Conservation (phyloP, 257 asterid species). For the Mitragyna speciosa region DNA sequence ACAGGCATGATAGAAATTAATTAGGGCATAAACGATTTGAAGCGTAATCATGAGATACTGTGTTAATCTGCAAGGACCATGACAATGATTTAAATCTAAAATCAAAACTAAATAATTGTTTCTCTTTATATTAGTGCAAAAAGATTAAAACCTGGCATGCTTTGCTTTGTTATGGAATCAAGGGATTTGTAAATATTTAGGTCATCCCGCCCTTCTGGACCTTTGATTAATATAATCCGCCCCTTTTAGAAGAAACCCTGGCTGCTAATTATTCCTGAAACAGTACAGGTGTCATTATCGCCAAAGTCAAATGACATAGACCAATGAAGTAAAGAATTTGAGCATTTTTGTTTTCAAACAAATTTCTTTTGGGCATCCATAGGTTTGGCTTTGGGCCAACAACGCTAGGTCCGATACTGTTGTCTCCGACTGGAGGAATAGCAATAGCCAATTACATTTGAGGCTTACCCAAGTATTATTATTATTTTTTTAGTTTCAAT, state of each 20-base stretch:
- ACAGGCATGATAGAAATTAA: too few relatives aligned
- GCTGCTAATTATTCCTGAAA: neutral
- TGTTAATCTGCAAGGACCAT: too few relatives aligned
- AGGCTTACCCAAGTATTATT: neutral
- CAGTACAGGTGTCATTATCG: neutral
- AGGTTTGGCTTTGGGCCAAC: neutral
- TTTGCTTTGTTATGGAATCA: neutral
- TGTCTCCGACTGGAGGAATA: neutral
- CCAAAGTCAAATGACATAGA: neutral
- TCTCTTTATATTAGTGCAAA: neutral
- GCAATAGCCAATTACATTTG: neutral
- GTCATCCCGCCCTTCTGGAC: neutral
- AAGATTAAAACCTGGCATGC: neutral
- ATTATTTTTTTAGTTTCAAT: too few relatives aligned
- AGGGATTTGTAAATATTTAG: conserved; percentile 9
- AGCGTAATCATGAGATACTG: too few relatives aligned
- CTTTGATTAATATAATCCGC: neutral
- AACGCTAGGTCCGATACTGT: neutral
- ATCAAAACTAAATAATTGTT: neutral
- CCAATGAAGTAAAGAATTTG: neutral
- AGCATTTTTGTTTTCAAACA: neutral
- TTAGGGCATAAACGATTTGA: too few relatives aligned
- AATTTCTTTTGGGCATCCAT: neutral
- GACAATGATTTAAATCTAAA: too few relatives aligned
- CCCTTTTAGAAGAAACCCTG: neutral